Evolutionary conservation across 306 rosid species (phyloP), one percentile per base, ranked within the genome.

Genomic region (Sicyos baderoa): DNA sequence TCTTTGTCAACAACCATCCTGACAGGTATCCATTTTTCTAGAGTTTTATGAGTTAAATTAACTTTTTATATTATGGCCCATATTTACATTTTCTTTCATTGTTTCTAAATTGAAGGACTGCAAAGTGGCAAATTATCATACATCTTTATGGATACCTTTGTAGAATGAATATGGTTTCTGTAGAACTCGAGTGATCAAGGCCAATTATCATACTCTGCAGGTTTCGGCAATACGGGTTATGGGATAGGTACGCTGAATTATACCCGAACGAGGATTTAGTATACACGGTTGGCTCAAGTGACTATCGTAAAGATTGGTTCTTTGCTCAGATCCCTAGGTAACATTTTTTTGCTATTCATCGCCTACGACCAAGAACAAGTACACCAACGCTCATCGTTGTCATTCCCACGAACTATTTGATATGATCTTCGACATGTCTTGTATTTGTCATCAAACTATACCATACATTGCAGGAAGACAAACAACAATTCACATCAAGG

Each of bases 281-380:
- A 65, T 94, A 85, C 84, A 86, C 83, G 1, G 76, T 94, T 27
- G 99, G 96, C 73, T 81, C 87, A 61, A 88, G 96, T 71, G 97
- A 94, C 78, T 94, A 76, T 78, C 63, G 78, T 54, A 86, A 84
- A 84, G 96, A 94, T 78, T 94, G 99, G 97, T 94, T 94, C 84
- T 94, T 80, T 76, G 99, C 95, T 65, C 99, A 94, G 72, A 87
- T 94, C 70, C 89, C 96, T 22, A 88, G 97, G 99, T 93, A 44
- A 57, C 29, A 49, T 40, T n/a, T 61, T 37, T 47, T n/a, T 68
- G 64, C 29, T 29, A 48, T 17, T 32, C 63, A 49, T 51, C 27
- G 48, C 42, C 50, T 16, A 6, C 1, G 5, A 66, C 53, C 53
- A 19, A 17, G 35, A 42, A 64, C 49, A 63, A 59, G 49, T 13